Percentiles rank a stretch among this genome's conserved stretches.
Evolutionary conservation across 306 rosid species (phyloP).

Genomic region (Boehmeria nivea): DNA sequence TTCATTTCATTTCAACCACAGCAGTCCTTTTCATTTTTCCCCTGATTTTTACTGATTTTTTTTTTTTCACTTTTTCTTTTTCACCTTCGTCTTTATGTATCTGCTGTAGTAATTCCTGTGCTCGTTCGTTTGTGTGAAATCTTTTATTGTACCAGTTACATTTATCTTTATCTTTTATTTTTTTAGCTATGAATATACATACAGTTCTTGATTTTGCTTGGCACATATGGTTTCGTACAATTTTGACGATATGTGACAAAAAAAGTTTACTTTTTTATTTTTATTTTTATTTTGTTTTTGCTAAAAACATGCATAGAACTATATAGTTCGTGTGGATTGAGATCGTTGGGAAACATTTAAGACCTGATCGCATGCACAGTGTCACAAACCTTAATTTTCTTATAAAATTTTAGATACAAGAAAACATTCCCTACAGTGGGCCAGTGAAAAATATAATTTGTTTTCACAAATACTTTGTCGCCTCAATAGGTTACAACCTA

Average conservation of each 20-base stretch:
- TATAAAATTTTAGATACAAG: neutral
- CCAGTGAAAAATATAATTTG: neutral
- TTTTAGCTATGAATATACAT: neutral
- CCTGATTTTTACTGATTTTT: neutral
- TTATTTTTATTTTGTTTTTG: neutral
- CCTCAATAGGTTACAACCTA: neutral
- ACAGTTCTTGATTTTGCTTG: neutral
- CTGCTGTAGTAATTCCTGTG: conserved; percentile 5
- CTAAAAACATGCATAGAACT: no score
- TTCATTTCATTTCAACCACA: conserved; percentile 12
- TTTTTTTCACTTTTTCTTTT: no score
- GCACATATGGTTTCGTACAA: conserved; percentile 5
- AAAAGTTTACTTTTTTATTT: neutral
- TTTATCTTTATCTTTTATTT: neutral
- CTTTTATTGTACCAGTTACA: neutral
- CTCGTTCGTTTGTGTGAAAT: neutral
- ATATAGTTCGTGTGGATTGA: no score
- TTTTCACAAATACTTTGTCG: neutral
- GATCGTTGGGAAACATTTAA: neutral
- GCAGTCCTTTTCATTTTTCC: conserved; percentile 18
- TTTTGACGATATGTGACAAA: neutral
- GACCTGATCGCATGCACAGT: neutral
- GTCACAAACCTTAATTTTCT: neutral
- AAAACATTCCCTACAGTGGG: neutral
- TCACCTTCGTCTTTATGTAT: neutral